Evolutionary conservation across 1,284 basidiomycete genomes (phyloP).

Genomic region (Ganoderma lingzhi): DNA sequence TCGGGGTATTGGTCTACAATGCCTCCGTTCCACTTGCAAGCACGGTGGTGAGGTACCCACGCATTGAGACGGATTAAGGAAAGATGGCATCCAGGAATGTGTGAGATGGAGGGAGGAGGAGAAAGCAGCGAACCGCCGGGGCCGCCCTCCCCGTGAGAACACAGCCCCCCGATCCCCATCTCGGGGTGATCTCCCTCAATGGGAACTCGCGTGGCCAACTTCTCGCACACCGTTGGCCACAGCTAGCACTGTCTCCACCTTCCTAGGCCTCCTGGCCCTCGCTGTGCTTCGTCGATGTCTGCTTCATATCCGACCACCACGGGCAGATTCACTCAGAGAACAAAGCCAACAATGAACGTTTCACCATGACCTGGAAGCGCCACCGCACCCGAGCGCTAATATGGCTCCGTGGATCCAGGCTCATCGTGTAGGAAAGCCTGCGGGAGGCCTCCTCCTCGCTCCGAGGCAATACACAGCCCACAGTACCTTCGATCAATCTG

Average conservation of each 20-base stretch:
- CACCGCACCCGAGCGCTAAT: not conserved
- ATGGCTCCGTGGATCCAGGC: not conserved
- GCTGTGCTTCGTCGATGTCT: not conserved
- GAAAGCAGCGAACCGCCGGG: not conserved
- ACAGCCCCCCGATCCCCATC: not conserved
- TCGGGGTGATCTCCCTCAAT: not conserved
- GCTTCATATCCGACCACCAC: not conserved
- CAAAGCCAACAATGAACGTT: not conserved
- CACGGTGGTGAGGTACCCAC: not conserved
- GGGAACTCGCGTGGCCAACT: not conserved
- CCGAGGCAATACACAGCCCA: not conserved
- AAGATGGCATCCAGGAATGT: not conserved
- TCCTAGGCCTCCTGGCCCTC: not conserved
- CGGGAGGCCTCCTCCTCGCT: not conserved
- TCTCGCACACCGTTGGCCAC: not conserved
- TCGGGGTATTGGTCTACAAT: not conserved
- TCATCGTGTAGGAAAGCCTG: not conserved
- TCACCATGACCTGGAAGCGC: not conserved
- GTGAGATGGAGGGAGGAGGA: not conserved
- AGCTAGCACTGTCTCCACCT: not conserved
- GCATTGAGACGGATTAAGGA: constrained; percentile 12
- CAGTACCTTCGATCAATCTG: not conserved
- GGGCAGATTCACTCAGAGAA: not conserved
- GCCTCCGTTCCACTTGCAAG: not conserved
- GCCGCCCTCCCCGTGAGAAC: not conserved